Base-by-base conservation (phyloP, 768 basidiomycete genomes). In the Termitomyces sp. region DNA sequence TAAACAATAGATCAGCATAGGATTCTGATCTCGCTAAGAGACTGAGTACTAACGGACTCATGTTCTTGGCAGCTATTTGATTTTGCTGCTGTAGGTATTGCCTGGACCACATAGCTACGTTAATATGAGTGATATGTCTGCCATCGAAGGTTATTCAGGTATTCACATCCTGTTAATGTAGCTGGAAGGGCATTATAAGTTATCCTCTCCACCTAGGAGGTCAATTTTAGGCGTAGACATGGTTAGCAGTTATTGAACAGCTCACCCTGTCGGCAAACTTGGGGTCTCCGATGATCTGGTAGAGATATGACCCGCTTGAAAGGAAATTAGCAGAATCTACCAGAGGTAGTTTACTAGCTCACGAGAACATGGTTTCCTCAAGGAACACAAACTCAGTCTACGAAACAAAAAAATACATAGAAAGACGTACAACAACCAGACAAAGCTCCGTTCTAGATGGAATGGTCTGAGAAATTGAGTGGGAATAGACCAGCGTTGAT, bases 291-390 rank as follows among this genome's bases (percentile, higher is more conserved):
- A 79, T 82, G 22, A 83, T 73, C 69, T 84, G 83, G 59, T 81
- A 82, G 2, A 84, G 71, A 62, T 76, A 83, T 18, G 81, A 82
- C 16, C 81, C 82, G 13, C 82, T 82, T 59, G 3, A 14, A 22
- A 34, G 45, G 18, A 14, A 5, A 34, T 53, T 37, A 54, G 32
- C 40, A 30, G 36, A 33, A 20, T 18, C 40, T 36, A 20, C 22
- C 50, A 43, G 22, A 20, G 27, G 22, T 12, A 27, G 44, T 45
- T 8, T 16, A 30, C 16, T 30, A 5, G 74, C 80, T 48, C 61
- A 81, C 79, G 82, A 82, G 68, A 82, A 83, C 82, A 84, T 83
- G 5, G 82, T 80, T 77, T 84, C 82, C 81, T 82, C 43, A 5
- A 45, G 49, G 39, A 18, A 32, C 13, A 22, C 9, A 40, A 46